These are phyloP conservation scores for Ormosia emarginata DNA, from an alignment of 306 rosid genomes.

Conservation along the genomic window DNA sequence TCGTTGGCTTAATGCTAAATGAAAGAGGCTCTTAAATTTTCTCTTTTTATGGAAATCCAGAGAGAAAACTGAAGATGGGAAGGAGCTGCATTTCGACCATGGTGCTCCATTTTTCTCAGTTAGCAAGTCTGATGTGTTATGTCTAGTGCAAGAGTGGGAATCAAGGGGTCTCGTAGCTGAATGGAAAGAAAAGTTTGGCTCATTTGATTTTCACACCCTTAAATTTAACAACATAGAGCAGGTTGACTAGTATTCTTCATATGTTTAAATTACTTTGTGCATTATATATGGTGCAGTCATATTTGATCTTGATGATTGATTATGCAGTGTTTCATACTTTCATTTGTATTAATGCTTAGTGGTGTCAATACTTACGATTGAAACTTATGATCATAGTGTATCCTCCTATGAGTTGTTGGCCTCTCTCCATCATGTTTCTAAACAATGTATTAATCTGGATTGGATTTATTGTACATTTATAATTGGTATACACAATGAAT, in stretches of 20 bases:
- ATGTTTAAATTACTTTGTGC: neutral
- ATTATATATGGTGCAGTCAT: neutral
- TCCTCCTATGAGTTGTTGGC: neutral
- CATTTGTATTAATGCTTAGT: neutral
- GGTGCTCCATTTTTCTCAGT: slow-evolving; percentile 83
- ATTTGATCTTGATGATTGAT: neutral
- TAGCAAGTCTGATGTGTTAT: slow-evolving; percentile 47
- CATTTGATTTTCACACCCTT: slow-evolving; percentile 56
- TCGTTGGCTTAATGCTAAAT: neutral
- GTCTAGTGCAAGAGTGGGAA: slow-evolving; percentile 75
- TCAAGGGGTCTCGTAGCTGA: slow-evolving; percentile 67
- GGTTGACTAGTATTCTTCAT: slow-evolving; percentile 39
- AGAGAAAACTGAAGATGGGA: slow-evolving; percentile 82
- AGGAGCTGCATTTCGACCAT: slow-evolving; percentile 79
- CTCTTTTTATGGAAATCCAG: slow-evolving; percentile 20
- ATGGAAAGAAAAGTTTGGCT: slow-evolving; percentile 76
- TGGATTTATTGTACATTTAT: neutral
- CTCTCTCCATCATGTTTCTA: neutral
- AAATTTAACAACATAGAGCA: slow-evolving; percentile 55
- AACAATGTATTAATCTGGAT: neutral
- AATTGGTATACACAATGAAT: neutral
- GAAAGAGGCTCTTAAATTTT: slow-evolving; percentile 13
- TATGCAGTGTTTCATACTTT: neutral
- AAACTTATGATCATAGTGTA: neutral
- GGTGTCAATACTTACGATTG: neutral